Conservation (phyloP, 192 early-diverging fungal species). For the Obelidium mucronatum region DNA sequence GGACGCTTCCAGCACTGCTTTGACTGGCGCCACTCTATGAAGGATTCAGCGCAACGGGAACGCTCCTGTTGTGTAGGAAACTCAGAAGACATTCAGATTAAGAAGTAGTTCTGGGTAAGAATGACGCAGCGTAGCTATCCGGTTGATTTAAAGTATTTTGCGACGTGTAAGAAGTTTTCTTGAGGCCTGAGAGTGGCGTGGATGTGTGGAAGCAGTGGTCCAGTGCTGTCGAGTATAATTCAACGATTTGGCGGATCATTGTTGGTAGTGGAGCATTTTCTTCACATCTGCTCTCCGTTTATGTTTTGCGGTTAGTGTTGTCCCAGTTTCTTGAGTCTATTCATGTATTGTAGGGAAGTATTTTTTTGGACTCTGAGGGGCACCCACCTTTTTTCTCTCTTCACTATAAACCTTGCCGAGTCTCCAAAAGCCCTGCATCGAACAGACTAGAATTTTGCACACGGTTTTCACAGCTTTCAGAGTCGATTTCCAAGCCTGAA, state of each 20-base stretch:
- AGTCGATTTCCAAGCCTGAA: constrained; percentile 78
- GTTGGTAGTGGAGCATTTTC: constrained; percentile 66
- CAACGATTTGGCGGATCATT: constrained; percentile 70
- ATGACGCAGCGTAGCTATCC: too few relatives aligned
- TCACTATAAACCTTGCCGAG: constrained; percentile 87
- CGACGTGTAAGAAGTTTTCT: background rate
- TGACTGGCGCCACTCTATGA: too few relatives aligned
- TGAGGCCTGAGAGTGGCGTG: background rate
- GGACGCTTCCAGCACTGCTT: too few relatives aligned
- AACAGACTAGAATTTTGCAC: constrained; percentile 75
- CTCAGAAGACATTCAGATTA: too few relatives aligned
- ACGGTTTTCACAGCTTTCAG: constrained; percentile 73
- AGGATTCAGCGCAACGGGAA: too few relatives aligned
- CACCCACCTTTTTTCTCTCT: constrained; percentile 75
- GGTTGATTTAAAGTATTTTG: too few relatives aligned
- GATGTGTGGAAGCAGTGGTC: constrained; percentile 54
- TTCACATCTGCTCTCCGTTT: constrained; percentile 59
- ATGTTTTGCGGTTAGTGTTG: too few relatives aligned
- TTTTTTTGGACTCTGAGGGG: too few relatives aligned
- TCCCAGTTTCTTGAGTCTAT: too few relatives aligned
- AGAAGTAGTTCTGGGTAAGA: too few relatives aligned
- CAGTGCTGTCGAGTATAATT: constrained; percentile 66
- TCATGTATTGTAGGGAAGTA: too few relatives aligned
- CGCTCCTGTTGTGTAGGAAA: too few relatives aligned
- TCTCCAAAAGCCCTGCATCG: constrained; percentile 93